Evolutionary conservation across 2,329 filamentous ascomycete species (phyloP), one percentile per base, ranked within the genome.

Genomic region (Aspergillus ibericus): DNA sequence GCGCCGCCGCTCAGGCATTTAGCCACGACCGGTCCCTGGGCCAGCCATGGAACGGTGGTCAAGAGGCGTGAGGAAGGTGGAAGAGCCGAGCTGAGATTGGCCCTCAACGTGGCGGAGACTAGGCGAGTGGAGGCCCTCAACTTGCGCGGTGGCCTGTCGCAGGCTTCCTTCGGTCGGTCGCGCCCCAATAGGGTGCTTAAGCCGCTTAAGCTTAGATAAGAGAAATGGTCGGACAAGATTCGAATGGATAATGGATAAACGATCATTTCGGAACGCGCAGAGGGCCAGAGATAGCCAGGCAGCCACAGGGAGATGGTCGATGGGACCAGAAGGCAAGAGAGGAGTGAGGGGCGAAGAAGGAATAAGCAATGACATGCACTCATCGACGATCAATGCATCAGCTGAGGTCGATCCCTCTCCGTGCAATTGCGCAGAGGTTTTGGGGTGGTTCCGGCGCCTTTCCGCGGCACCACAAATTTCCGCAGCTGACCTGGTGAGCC

Each of bases 191-290:
- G 38, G 20, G 27, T 27, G 44, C 44, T 48, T 48, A 48, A 48
- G 27, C 44, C 25, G 44, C 22, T 48, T 48, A 48, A 48, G 44
- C 44, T 48, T 48, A 48, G 44, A 48, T 48, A 48, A 48, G 44
- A 48, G 44, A 48, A 48, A 48, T 29, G 5, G 44, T 10, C 27
- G 44, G 27, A 25, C 44, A 22, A 42, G 38, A 42, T 6, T 42
- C 6, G 7, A 13, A 13, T 42, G 38, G 38, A 42, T 42, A 42
- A 42, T 20, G 20, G 12, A 32, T 32, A 42, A 42, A n/a, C n/a
- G n/a, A n/a, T n/a, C n/a, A 25, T 25, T 25, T 25, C 22, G 22
- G 5, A 25, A 5, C 22, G n/a, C n/a, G n/a, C n/a, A n/a, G n/a
- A n/a, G n/a, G n/a, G n/a, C 5, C 22, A 25, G 22, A 25, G 22